Base-by-base conservation (phyloP, 305 asterid species). In the Fraxinus nigra region DNA sequence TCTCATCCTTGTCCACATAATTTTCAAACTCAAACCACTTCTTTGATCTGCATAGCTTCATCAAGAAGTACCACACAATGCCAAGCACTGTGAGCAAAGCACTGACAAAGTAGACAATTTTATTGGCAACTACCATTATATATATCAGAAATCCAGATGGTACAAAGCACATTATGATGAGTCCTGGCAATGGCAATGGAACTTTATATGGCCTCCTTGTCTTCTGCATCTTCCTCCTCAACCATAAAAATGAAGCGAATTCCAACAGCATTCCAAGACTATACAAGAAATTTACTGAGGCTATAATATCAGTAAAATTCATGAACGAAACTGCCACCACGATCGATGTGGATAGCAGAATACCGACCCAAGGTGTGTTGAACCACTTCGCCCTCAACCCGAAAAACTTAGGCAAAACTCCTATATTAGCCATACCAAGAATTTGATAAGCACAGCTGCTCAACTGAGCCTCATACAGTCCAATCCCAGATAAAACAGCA, bases 361-460 rank as follows among this genome's bases (percentile, higher is more conserved):
- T 84, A 22, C 90, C 92, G 3, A 89, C 20, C 90, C 90, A 89
- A 3, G 92, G 92, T 4, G 92, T 89, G 11, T 82, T 81, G 26
- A 89, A 89, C 90, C 90, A 79, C 33, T 84, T 83, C 6, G 92
- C 83, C 72, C 89, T 85, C 1, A 20, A 0, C 34, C 77, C 84
- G 4, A 85, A 87, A 37, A 87, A 86, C 54, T 78, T 82, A 0
- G 92, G 92, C 48, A 87, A 26, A 13, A 87, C 65, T 14, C 86
- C 87, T 5, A 86, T 65, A 3, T 87, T 86, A 24, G 92, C 89
- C 92, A 89, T 89, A 13, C 92, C 92, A 8, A 83, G 79, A 20
- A 89, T 33, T 72, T 91, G 97, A 75, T 89, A 92, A 1, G 93
- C 92, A 28, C 92, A 78, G 65, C 94, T 88, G 73, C 94, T 92